Evolutionary conservation across 129 eudicot species (phyloP).

Genomic region (Flaveria linearis): DNA sequence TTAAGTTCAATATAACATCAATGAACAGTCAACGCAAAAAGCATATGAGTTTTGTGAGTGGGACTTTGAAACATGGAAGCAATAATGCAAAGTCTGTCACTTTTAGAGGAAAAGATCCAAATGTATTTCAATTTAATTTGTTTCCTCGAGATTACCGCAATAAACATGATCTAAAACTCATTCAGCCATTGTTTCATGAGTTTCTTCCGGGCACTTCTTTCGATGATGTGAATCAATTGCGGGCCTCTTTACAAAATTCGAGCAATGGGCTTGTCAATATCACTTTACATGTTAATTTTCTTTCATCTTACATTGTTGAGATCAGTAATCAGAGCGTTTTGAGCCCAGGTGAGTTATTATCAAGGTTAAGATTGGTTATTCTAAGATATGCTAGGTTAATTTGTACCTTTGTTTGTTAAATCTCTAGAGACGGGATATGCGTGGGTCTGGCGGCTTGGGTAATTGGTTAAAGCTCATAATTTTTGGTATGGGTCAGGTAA

Average conservation of each 20-base stretch:
- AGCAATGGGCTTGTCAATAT: constrained; percentile 67
- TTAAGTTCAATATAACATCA: constrained; percentile 77
- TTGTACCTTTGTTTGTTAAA: background rate
- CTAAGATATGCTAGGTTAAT: background rate
- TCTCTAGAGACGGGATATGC: background rate
- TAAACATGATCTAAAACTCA: constrained; percentile 63
- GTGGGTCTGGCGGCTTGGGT: background rate
- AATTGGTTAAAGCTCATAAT: background rate
- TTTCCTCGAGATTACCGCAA: constrained; percentile 73
- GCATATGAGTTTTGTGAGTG: constrained; percentile 76
- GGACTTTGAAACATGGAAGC: constrained; percentile 61
- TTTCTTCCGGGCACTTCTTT: constrained; percentile 78
- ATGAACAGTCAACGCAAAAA: constrained; percentile 44
- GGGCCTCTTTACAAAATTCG: constrained; percentile 59
- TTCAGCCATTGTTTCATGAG: constrained; percentile 86
- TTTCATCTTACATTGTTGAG: constrained; percentile 75
- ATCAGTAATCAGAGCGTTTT: constrained; percentile 55
- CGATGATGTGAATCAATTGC: constrained; percentile 57
- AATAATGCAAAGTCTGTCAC: constrained; percentile 48
- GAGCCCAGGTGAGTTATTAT: constrained; percentile 74
- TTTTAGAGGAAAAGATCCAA: constrained; percentile 70
- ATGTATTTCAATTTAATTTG: constrained; percentile 75
- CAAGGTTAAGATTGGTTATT: background rate
- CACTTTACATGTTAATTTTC: constrained; percentile 65
- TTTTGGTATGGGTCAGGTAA: background rate